A percentile compares a stretch with the other conserved stretches of the same genome.
Conservation (phyloP, 2,329 filamentous ascomycete genomes). For the Curvularia hawaiiensis region DNA sequence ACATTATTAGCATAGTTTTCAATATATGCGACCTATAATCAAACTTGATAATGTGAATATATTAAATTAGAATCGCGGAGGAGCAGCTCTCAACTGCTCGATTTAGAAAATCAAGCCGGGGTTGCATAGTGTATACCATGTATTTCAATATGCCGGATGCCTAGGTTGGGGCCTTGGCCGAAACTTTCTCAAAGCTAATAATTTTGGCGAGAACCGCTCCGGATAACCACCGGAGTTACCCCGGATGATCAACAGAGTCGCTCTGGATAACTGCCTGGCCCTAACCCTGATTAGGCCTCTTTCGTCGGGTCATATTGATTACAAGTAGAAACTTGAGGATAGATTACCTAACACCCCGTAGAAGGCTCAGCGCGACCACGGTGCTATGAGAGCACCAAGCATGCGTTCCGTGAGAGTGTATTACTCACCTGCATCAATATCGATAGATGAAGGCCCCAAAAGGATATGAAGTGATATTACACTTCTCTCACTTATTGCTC, state of each 20-base stretch:
- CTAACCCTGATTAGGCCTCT: too few species aligned
- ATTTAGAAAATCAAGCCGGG: background rate
- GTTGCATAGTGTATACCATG: background rate
- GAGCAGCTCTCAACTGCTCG: background rate
- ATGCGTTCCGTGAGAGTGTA: background rate
- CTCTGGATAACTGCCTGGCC: too few species aligned
- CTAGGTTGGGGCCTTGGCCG: constrained; percentile 1
- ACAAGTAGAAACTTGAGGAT: too few species aligned
- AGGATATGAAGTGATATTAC: background rate
- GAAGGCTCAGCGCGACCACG: too few species aligned
- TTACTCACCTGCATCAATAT: background rate
- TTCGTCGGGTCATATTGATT: too few species aligned
- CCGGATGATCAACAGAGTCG: too few species aligned
- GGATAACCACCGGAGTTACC: background rate
- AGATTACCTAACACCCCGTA: too few species aligned
- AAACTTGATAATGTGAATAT: background rate
- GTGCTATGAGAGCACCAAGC: too few species aligned
- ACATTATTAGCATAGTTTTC: background rate
- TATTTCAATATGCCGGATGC: background rate
- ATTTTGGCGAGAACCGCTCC: background rate
- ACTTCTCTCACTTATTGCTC: background rate
- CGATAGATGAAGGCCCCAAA: background rate
- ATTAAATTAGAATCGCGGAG: background rate
- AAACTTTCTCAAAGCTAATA: background rate
- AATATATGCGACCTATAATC: background rate